phyloP scores from a whole-genome alignment of 2,329 filamentous ascomycete genomes.

The Dendrostoma leiphaemia region DNA sequence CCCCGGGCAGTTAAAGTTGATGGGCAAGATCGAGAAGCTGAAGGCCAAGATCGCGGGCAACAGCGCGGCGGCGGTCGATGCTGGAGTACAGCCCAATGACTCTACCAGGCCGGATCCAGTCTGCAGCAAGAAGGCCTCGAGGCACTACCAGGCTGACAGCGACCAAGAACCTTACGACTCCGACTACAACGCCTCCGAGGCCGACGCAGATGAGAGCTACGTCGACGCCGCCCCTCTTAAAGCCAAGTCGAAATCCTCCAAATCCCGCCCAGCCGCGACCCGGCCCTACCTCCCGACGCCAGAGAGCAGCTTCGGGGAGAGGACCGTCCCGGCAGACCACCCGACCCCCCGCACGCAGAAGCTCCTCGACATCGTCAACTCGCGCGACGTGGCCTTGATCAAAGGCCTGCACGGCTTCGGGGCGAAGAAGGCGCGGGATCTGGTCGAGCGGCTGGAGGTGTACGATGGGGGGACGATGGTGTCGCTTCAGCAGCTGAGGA shows the following conservation, averaged over 20 bases:
- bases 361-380: slow-evolving; percentile 71
- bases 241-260: slow-evolving; percentile 9
- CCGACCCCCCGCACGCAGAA: slow-evolving; percentile 53
- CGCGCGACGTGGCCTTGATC: slow-evolving; percentile 64
- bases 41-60: slow-evolving; percentile 46
- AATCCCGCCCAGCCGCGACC: background rate
- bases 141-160: slow-evolving; percentile 34
- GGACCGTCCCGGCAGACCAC: background rate
- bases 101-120: background rate
- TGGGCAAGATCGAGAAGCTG: slow-evolving; percentile 67
- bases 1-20: slow-evolving; percentile 75
- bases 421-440: slow-evolving; percentile 65
- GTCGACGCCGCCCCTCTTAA: slow-evolving; percentile 22
- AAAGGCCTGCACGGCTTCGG: slow-evolving; percentile 68
- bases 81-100: background rate
- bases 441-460: slow-evolving; percentile 54
- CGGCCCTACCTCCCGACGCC: slow-evolving; percentile 34
- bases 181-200: slow-evolving; percentile 40
- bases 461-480: slow-evolving; percentile 42
- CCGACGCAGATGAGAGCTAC: slow-evolving; percentile 37
- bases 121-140: slow-evolving; percentile 25
- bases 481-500: slow-evolving; percentile 49
- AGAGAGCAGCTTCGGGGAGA: background rate
- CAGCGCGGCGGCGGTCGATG: slow-evolving; percentile 5
- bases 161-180: slow-evolving; percentile 40